Percentiles rank a stretch among this genome's conserved stretches.
Conservation (phyloP, 208 protist species). For the Trichomonas vaginalis region DNA sequence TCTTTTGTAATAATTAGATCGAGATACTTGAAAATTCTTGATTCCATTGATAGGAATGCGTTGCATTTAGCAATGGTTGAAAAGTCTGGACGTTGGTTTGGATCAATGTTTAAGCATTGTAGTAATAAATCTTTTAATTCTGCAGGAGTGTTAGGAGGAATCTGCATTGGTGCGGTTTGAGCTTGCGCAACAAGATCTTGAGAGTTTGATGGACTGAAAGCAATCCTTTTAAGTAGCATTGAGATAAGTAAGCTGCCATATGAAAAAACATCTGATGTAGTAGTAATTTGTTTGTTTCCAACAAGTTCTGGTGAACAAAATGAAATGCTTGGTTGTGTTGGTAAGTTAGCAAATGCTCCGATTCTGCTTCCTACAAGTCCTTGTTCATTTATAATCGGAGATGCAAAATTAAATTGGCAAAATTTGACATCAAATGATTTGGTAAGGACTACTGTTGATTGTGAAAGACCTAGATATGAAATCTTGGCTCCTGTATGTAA, state of each 20-base stretch:
- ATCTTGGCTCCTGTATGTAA: not conserved
- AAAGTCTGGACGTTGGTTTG: not conserved
- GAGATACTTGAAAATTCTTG: not conserved
- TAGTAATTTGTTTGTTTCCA: not conserved
- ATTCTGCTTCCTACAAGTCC: not conserved
- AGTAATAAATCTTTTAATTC: not conserved
- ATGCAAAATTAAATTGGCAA: not conserved
- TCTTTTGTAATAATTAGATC: not conserved
- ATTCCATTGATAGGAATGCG: not conserved
- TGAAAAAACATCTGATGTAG: not conserved
- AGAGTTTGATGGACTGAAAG: not conserved
- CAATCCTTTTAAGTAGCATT: not conserved
- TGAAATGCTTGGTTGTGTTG: not conserved
- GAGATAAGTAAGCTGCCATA: not conserved
- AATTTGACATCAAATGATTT: not conserved
- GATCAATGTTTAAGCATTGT: not conserved
- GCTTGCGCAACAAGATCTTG: not conserved
- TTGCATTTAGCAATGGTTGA: not conserved
- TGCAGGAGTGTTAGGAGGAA: not conserved
- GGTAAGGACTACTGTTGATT: not conserved
- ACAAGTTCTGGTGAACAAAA: not conserved
- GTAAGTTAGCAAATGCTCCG: not conserved
- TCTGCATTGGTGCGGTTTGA: not conserved
- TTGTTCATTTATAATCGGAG: conserved; percentile 3
- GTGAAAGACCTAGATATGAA: not conserved